Conservation (phyloP, 768 basidiomycete genomes). For the Mycena albidolilacea region DNA sequence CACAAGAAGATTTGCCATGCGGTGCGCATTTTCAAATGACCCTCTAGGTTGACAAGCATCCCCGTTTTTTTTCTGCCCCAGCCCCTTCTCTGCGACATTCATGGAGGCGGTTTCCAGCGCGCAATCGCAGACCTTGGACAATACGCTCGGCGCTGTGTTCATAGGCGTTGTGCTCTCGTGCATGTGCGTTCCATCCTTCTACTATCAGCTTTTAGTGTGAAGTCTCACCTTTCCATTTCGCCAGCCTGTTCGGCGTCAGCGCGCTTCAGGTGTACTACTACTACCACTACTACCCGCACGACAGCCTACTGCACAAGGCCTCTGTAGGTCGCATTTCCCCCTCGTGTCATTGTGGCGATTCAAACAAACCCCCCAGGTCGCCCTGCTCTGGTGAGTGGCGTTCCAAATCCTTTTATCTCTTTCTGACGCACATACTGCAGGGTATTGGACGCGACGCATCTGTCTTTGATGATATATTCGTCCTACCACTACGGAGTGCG, state of each 20-base stretch:
- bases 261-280: slow-evolving; percentile 37
- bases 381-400: slow-evolving; percentile 8
- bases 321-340: slow-evolving; percentile 19
- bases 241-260: slow-evolving; percentile 36
- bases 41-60: too few relatives aligned
- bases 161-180: slow-evolving; percentile 27
- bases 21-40: slow-evolving; percentile 1
- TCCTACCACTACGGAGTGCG: slow-evolving; percentile 55
- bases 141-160: slow-evolving; percentile 38
- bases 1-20: not conserved
- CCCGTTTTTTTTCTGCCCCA: not conserved
- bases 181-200: slow-evolving; percentile 25
- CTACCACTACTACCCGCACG: slow-evolving; percentile 36
- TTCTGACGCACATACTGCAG: not conserved
- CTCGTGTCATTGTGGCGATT: not conserved
- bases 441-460: slow-evolving; percentile 40
- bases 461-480: slow-evolving; percentile 51
- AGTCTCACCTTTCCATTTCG: not conserved
- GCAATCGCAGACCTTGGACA: slow-evolving; percentile 24
- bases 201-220: not conserved
- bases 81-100: not conserved
- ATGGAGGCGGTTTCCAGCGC: slow-evolving; percentile 14
- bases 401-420: too few relatives aligned
- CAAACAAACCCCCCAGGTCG: slow-evolving; percentile 14
- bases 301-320: slow-evolving; percentile 19